Percentiles rank a stretch among this genome's conserved stretches.
These are phyloP conservation scores for Diaporthe sp. DNA, from an alignment of 2,329 filamentous ascomycete species.

Conservation along the genomic window DNA sequence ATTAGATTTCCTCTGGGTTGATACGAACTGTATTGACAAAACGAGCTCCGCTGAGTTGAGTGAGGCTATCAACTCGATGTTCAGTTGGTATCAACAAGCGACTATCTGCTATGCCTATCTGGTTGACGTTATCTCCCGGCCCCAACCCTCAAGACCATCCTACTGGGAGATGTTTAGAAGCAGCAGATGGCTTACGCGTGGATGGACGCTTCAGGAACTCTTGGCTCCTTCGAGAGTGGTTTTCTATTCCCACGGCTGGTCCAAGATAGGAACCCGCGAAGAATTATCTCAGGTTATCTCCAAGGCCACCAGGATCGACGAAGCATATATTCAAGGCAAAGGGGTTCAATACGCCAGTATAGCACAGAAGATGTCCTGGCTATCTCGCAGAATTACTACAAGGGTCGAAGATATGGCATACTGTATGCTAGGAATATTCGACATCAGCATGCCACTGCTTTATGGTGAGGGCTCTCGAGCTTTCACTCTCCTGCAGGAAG, in stretches of 20 bases:
- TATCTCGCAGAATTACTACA: conserved; percentile 41
- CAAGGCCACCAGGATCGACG: conserved; percentile 19
- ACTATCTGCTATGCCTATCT: conserved; percentile 42
- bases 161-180: background rate
- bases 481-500: conserved; percentile 44
- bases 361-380: conserved; percentile 46
- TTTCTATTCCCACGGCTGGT: conserved; percentile 34
- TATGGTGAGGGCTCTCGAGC: conserved; percentile 46
- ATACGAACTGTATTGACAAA: conserved; percentile 47
- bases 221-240: conserved; percentile 29
- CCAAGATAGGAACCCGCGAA: conserved; percentile 10
- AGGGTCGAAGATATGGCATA: conserved; percentile 44
- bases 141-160: background rate
- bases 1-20: conserved; percentile 42
- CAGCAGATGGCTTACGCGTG: conserved; percentile 28
- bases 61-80: conserved; percentile 42
- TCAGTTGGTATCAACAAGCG: conserved; percentile 41
- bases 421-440: conserved; percentile 42
- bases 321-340: background rate
- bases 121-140: conserved; percentile 35
- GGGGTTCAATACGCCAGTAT: too few relatives aligned
- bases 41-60: conserved; percentile 42
- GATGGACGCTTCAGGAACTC: conserved; percentile 36
- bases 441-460: conserved; percentile 46
- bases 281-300: conserved; percentile 4